Base-by-base conservation (phyloP, 305 asterid species). In the Ilex paraguariensis region DNA sequence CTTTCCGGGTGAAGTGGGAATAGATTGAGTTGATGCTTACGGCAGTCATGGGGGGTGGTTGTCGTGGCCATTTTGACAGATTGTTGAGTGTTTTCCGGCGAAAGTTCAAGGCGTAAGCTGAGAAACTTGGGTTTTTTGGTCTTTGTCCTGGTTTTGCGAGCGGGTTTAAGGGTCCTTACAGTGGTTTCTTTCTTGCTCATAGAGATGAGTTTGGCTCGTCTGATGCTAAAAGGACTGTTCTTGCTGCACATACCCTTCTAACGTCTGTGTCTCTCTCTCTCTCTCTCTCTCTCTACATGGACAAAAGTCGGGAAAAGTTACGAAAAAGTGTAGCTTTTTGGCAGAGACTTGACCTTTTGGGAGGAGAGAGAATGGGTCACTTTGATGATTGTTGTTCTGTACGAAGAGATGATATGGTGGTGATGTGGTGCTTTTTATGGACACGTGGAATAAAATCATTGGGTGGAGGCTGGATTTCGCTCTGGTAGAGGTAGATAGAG, bases 51-150 rank as follows among this genome's bases (percentile, higher is more conserved):
- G 3, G 51, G 5, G 28, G 59, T 33, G 30, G 59, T n/a, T 51
- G 61, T 61, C 3, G 65, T 30, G 2, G 16, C 4, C 66, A 69
- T 64, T 10, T 70, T 70, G 8, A 7, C 56, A 4, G 61, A 50
- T 13, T 49, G 21, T 11, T 31, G 54, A 59, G 52, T 13, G 61
- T 63, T 56, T 13, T 63, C 80, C 31, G 83, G 75, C 2, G 87
- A 78, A 16, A 78, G 52, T 69, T 82, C 84, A 17, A 72, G 86
- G 60, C 90, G 78, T 61, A 88, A 87, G 78, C 98, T 91, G 60
- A 88, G 87, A 70, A 78, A 86, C 59, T 91, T 91, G 48, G 87
- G 90, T 55, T 81, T 91, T 58, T 69, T 77, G n/a, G 65, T 60
- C 72, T 62, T 71, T 54, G 51, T 63, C 60, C 74, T 65, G 52